Percentiles rank a stretch among this genome's conserved stretches.
Conservation (phyloP, 2,329 filamentous ascomycete species). For the Pseudogymnoascus sp. region DNA sequence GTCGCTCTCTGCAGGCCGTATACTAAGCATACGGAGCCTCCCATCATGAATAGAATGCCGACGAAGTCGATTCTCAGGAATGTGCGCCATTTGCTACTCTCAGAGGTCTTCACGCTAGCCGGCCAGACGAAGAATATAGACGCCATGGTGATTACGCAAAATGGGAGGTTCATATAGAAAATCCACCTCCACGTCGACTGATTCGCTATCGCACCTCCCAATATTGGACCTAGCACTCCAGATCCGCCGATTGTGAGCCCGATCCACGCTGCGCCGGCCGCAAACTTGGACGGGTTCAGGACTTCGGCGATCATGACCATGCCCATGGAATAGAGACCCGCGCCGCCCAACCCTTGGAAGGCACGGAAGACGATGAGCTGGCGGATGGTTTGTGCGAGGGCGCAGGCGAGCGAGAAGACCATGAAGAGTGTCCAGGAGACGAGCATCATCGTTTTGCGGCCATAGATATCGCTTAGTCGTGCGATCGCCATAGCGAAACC, state of each 20-base stretch:
- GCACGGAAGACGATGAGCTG: conserved; percentile 23
- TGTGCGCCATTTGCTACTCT: background rate
- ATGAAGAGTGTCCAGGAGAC: conserved; percentile 6
- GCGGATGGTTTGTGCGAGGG: background rate
- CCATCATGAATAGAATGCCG: conserved; percentile 10
- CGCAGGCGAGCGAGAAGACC: conserved; percentile 12
- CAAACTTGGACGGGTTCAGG: conserved; percentile 34
- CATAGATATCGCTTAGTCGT: conserved; percentile 10
- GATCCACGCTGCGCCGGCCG: conserved; percentile 40
- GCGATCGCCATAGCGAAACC: conserved; percentile 12
- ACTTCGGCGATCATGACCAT: conserved; percentile 38
- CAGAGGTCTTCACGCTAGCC: conserved; percentile 4
- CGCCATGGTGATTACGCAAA: background rate
- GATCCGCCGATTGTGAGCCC: conserved; percentile 32
- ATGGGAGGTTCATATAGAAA: conserved; percentile 47
- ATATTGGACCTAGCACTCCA: conserved; percentile 21
- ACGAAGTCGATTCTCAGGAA: conserved; percentile 6
- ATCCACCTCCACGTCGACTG: conserved; percentile 28
- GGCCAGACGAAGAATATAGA: background rate
- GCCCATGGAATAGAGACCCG: conserved; percentile 31
- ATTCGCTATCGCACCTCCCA: conserved; percentile 21
- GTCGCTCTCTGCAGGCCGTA: background rate
- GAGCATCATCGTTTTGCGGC: conserved; percentile 6
- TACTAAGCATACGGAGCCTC: conserved; percentile 7
- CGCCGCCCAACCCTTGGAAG: conserved; percentile 28